Evolutionary conservation across 2,329 filamentous ascomycete species (phyloP).

Genomic region (Colletotrichum sp.): DNA sequence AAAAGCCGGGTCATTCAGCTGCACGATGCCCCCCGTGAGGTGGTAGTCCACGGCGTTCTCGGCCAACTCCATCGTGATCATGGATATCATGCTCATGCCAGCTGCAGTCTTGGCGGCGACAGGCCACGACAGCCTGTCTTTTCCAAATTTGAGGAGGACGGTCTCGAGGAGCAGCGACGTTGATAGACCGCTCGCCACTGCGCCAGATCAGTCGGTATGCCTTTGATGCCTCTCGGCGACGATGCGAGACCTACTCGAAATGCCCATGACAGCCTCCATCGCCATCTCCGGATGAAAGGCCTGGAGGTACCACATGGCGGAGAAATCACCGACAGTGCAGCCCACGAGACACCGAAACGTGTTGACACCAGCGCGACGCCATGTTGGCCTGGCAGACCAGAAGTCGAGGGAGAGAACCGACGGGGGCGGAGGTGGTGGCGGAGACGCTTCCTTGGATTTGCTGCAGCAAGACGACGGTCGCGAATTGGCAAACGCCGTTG

Average conservation of each 20-base stretch:
- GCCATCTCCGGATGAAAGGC: conserved; percentile 50
- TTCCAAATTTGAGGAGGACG: conserved; percentile 50
- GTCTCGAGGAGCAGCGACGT: conserved; percentile 60
- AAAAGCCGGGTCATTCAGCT: conserved; percentile 51
- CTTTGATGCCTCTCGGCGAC: background rate
- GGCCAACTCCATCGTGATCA: conserved; percentile 62
- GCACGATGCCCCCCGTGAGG: conserved; percentile 55
- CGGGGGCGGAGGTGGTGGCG: background rate
- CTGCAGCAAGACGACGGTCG: background rate
- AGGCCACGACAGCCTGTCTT: conserved; percentile 51
- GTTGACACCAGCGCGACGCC: conserved; percentile 58
- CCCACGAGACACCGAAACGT: conserved; percentile 60
- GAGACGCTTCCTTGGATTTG: background rate
- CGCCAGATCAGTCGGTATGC: background rate
- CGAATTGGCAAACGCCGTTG: background rate
- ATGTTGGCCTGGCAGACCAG: conserved; percentile 39
- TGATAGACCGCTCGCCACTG: conserved; percentile 57
- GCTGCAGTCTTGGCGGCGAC: conserved; percentile 55
- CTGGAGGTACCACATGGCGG: conserved; percentile 60
- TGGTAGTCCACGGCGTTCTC: conserved; percentile 62
- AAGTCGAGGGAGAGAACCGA: conserved; percentile 25
- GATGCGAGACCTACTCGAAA: conserved; percentile 46
- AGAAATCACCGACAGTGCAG: conserved; percentile 62
- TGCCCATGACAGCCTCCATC: conserved; percentile 53
- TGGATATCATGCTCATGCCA: conserved; percentile 65